Percentiles rank a stretch among this genome's conserved stretches.
Evolutionary conservation across 768 basidiomycete species (phyloP).

Genomic region (Saitozyma sp.): DNA sequence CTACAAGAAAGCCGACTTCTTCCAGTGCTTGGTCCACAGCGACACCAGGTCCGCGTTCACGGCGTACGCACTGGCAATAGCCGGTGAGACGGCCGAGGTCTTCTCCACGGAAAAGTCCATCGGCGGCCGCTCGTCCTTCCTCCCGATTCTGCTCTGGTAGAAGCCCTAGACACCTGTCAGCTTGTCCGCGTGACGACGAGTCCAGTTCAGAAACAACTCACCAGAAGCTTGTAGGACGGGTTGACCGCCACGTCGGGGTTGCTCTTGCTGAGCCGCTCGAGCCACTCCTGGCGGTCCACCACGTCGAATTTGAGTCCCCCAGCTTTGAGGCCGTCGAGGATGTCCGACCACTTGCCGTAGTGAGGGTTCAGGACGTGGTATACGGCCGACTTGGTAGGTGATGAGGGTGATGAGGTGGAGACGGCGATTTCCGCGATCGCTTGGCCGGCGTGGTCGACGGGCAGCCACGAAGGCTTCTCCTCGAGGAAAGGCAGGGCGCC

Average conservation of each 20-base stretch:
- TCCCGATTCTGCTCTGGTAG: constrained; percentile 50
- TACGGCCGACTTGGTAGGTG: constrained; percentile 32
- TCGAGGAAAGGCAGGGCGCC: constrained; percentile 48
- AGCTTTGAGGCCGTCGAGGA: constrained; percentile 54
- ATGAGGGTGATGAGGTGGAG: constrained; percentile 6
- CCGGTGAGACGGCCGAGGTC: constrained; percentile 51
- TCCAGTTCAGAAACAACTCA: constrained; percentile 17
- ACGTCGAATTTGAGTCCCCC: constrained; percentile 56
- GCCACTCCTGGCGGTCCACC: constrained; percentile 54
- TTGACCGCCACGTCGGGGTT: constrained; percentile 55
- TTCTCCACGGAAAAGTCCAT: constrained; percentile 54
- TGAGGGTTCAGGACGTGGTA: constrained; percentile 56
- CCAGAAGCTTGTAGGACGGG: constrained; percentile 57
- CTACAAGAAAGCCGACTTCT: constrained; percentile 54
- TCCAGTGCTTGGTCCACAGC: constrained; percentile 57
- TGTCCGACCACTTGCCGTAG: constrained; percentile 52
- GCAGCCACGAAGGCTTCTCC: constrained; percentile 59
- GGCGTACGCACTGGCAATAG: constrained; percentile 48
- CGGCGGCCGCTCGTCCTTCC: constrained; percentile 47
- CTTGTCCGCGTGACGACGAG: not conserved
- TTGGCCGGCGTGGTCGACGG: constrained; percentile 60
- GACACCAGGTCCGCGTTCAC: constrained; percentile 52
- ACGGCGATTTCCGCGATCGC: constrained; percentile 58
- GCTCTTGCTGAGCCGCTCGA: constrained; percentile 51
- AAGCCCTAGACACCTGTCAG: constrained; percentile 40